phyloP scores from a whole-genome alignment of 768 basidiomycete genomes.

The Cystofilobasidium macerans region DNA sequence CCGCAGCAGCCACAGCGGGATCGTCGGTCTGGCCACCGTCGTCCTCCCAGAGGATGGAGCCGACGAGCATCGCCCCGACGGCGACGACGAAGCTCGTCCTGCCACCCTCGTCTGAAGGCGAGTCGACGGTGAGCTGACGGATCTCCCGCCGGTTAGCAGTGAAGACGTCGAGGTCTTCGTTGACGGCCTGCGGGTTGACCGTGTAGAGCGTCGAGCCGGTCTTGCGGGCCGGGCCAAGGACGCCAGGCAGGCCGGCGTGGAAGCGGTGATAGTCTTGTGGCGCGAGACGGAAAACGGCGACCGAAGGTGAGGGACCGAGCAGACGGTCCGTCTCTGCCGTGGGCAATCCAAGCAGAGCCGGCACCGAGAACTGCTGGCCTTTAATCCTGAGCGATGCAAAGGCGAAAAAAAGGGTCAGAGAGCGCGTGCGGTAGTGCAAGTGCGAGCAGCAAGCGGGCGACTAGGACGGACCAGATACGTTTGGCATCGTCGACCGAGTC shows the following conservation, averaged over 20 bases:
- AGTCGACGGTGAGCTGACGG: conserved; percentile 41
- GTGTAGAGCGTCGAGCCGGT: conserved; percentile 5
- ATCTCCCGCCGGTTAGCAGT: conserved; percentile 44
- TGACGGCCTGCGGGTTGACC: conserved; percentile 25
- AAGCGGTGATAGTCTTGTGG: conserved; percentile 74
- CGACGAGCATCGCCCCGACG: conserved; percentile 71
- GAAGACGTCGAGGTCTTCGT: conserved; percentile 29
- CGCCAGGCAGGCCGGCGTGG: conserved; percentile 57
- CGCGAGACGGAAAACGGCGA: conserved; percentile 65
- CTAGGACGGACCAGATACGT: conserved; percentile 52
- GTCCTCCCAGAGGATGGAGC: conserved; percentile 56
- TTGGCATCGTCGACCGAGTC: conserved; percentile 49
- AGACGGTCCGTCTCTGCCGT: conserved; percentile 43
- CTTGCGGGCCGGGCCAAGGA: conserved; percentile 34
- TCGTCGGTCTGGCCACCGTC: too few relatives aligned
- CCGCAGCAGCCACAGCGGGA: too few relatives aligned
- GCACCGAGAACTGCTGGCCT: conserved; percentile 58
- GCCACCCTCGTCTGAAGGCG: conserved; percentile 29
- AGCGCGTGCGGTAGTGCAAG: neutral
- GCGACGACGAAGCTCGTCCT: conserved; percentile 55
- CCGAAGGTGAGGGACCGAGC: conserved; percentile 30
- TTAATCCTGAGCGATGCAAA: conserved; percentile 45
- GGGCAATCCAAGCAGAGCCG: conserved; percentile 50
- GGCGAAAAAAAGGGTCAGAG: neutral
- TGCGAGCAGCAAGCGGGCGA: conserved; percentile 22